Evolutionary conservation across 2,329 filamentous ascomycete genomes (phyloP).

Genomic region (Dactylellina drechsleri): DNA sequence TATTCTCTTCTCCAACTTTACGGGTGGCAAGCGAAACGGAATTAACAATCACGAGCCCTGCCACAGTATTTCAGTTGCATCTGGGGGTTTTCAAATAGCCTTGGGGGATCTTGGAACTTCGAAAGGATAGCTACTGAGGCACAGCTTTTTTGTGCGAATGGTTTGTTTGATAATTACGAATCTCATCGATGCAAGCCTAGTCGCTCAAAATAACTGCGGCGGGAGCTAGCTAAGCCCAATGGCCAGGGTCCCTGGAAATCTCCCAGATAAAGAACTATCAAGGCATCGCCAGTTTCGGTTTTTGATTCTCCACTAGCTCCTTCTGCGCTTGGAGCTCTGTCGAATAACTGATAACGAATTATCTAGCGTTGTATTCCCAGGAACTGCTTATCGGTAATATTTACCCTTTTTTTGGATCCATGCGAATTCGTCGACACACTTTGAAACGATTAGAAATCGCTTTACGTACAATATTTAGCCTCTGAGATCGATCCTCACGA

Average conservation of each 20-base stretch:
- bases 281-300: constrained; percentile 9
- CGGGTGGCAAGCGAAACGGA: constrained; percentile 1
- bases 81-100: background rate
- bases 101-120: no score
- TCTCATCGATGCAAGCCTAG: no score
- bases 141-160: background rate
- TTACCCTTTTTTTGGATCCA: background rate
- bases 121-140: background rate
- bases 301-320: background rate
- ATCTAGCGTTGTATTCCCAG: constrained; percentile 33
- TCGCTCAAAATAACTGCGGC: constrained; percentile 21
- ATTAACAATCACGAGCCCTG: no score
- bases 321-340: constrained; percentile 32
- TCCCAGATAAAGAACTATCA: constrained; percentile 23
- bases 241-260: constrained; percentile 23
- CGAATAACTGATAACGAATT: constrained; percentile 42
- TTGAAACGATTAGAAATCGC: constrained; percentile 35
- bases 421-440: background rate
- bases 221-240: constrained; percentile 37
- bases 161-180: background rate
- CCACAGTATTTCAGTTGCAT: background rate
- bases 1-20: background rate
- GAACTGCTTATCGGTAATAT: constrained; percentile 27
- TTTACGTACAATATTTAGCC: constrained; percentile 32
- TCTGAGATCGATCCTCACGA: constrained; percentile 21